These are phyloP conservation scores for Kodamaea sp. DNA, from an alignment of 1,139 yeast genomes.

Conservation along the genomic window DNA sequence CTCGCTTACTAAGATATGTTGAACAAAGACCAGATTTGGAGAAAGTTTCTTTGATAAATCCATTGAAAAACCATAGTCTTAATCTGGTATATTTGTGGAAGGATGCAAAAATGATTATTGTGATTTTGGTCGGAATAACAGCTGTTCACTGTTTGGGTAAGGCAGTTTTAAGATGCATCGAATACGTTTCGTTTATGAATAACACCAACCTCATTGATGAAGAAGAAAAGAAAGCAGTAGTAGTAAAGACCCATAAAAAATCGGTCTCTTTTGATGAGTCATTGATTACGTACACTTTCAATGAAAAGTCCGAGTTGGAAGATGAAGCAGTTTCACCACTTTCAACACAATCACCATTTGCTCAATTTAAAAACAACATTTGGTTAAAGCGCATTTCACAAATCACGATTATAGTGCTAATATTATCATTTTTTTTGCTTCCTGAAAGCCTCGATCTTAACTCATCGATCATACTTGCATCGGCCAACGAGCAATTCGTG, in stretches of 20 bases:
- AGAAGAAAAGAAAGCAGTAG: conserved; percentile 3
- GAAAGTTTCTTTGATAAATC: conserved; percentile 5
- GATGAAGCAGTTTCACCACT: not conserved
- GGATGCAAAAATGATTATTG: conserved; percentile 12
- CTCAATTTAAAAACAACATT: not conserved
- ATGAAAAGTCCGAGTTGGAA: conserved; percentile 1
- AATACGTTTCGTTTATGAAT: conserved; percentile 15
- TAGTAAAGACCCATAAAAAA: conserved; percentile 11
- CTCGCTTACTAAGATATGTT: not conserved
- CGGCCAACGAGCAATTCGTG: conserved; percentile 6
- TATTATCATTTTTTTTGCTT: conserved; percentile 9
- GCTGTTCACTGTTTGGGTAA: conserved; percentile 12
- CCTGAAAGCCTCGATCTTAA: conserved; percentile 19
- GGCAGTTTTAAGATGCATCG: conserved; percentile 15
- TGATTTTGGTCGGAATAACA: conserved; percentile 12
- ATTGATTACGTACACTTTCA: conserved; percentile 15
- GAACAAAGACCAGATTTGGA: not conserved
- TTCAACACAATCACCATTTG: not conserved
- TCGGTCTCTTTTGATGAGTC: conserved; percentile 19
- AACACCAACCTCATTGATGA: conserved; percentile 3
- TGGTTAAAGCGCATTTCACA: conserved; percentile 8
- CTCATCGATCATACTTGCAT: conserved; percentile 16
- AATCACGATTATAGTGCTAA: conserved; percentile 1
- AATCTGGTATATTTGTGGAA: conserved; percentile 10
- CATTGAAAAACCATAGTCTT: conserved; percentile 2